Evolutionary conservation across 148 eudicot genomes (phyloP).

Genomic region (Polygonum maritimum): DNA sequence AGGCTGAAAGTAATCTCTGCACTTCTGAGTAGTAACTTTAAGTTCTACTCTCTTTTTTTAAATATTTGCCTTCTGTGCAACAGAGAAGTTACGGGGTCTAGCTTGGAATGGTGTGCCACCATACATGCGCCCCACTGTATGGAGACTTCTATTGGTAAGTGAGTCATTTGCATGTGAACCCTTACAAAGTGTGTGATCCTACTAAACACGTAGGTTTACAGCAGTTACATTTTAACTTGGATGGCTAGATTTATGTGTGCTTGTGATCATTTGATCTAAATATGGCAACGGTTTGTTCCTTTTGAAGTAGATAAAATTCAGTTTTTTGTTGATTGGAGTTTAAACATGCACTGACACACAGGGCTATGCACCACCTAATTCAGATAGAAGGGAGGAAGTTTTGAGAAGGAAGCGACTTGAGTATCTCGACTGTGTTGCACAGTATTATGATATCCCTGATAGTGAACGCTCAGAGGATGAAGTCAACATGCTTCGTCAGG

Average conservation of each 20-base stretch:
- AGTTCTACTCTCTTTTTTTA: not conserved
- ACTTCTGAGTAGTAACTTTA: not conserved
- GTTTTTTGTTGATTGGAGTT: conserved; percentile 29
- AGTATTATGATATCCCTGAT: conserved; percentile 85
- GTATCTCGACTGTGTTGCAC: conserved; percentile 83
- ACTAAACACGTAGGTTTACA: not conserved
- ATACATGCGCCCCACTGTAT: conserved; percentile 76
- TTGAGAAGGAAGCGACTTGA: conserved; percentile 92
- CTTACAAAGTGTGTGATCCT: not conserved
- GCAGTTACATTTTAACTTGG: not conserved
- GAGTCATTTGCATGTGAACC: not conserved
- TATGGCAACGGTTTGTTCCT: not conserved
- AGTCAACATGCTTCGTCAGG: conserved; percentile 99
- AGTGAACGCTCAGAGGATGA: conserved; percentile 92
- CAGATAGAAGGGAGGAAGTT: conserved; percentile 99
- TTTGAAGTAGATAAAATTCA: conserved; percentile 5
- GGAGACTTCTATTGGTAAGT: conserved; percentile 95
- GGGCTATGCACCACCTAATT: conserved; percentile 99
- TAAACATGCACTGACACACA: conserved; percentile 73
- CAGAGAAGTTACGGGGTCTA: conserved; percentile 80
- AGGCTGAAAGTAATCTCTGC: not conserved
- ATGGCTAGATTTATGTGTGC: not conserved
- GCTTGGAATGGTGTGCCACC: conserved; percentile 97
- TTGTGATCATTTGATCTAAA: not conserved
- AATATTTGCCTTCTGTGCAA: conserved; percentile 14